Base-by-base conservation (phyloP, 306 rosid genomes). In the Vicia sativa region DNA sequence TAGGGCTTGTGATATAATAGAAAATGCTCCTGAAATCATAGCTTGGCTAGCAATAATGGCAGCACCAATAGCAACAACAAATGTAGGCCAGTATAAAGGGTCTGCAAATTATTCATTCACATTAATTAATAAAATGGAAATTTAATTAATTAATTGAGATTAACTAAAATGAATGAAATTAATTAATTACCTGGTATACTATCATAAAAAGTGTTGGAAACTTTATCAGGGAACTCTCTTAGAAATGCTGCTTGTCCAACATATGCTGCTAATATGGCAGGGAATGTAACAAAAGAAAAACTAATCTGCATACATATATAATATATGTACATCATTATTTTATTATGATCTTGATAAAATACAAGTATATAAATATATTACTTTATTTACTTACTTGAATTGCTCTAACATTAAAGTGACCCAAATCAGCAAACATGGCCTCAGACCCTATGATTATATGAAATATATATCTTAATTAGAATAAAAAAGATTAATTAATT, bases 381-480 rank as follows among this genome's bases (percentile, higher is more conserved):
- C 11, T 2, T 25, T 18, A 9, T 56, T 7, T 44, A 62, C 85
- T 84, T 80, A 86, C 96, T 76, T 91, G 97, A 56, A 91, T 76
- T 5, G 97, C 79, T 23, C 78, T 74, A 16, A 88, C 87, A 49
- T 35, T 88, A 54, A 91, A 91, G 82, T 91, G 97, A 26, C 97
- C 97, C 73, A 91, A 82, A 75, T 91, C 97, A 28, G 97, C 97
- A 73, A 91, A 91, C 97, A 91, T 89, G 63, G 97, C 97, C 67
- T 91, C 96, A 2, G 97, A 75, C 8, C 97, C 96, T 86, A 57
- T 44, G 23, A 48, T 14, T n/a, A 35, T 25, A 45, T 3, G 26
- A 7, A 67, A 35, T 16, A 45, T 5, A 14, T 11, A 67, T 2
- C 9, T 13, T 23, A 28, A 15, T 65, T 50, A 77, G 16, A 50